Conservation (phyloP, 2,329 filamentous ascomycete genomes). For the Colletotrichum cordylinicola region DNA sequence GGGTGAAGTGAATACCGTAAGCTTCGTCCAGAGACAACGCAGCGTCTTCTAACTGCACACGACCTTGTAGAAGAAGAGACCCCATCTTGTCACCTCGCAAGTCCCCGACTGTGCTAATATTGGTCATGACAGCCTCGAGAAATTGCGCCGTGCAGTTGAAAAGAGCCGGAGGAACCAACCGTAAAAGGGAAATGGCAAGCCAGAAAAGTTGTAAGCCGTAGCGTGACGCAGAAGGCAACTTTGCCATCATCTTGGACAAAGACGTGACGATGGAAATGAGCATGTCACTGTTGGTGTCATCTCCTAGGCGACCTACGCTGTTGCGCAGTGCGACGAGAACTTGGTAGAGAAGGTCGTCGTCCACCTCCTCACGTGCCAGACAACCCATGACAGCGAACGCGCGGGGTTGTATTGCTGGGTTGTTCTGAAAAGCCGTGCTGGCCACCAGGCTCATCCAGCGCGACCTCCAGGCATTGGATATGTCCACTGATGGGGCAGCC, state of each 20-base stretch:
- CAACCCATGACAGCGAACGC: constrained; percentile 77
- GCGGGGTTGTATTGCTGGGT: constrained; percentile 72
- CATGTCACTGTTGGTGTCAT: constrained; percentile 71
- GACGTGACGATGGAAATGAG: constrained; percentile 71
- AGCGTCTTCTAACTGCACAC: constrained; percentile 65
- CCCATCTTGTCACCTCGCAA: constrained; percentile 66
- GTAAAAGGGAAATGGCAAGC: constrained; percentile 70
- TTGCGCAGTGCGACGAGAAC: constrained; percentile 71
- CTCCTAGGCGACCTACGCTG: constrained; percentile 68
- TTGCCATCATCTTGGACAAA: constrained; percentile 74
- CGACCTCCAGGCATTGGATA: constrained; percentile 73
- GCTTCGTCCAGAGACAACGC: constrained; percentile 67
- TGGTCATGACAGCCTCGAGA: constrained; percentile 67
- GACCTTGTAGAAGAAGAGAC: constrained; percentile 64
- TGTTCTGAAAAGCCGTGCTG: constrained; percentile 76
- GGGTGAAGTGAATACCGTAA: constrained; percentile 69
- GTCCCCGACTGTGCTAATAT: constrained; percentile 67
- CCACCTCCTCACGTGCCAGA: constrained; percentile 73
- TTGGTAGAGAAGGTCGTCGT: constrained; percentile 74
- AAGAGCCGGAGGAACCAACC: constrained; percentile 65
- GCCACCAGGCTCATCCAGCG: constrained; percentile 78
- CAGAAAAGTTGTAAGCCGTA: constrained; percentile 75
- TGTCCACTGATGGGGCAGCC: constrained; percentile 68
- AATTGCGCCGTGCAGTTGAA: constrained; percentile 73
- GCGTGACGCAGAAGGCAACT: constrained; percentile 69